Percentiles rank a stretch among this genome's conserved stretches.
Conservation (phyloP, 1,284 basidiomycete species). For the Boletus sp. region DNA sequence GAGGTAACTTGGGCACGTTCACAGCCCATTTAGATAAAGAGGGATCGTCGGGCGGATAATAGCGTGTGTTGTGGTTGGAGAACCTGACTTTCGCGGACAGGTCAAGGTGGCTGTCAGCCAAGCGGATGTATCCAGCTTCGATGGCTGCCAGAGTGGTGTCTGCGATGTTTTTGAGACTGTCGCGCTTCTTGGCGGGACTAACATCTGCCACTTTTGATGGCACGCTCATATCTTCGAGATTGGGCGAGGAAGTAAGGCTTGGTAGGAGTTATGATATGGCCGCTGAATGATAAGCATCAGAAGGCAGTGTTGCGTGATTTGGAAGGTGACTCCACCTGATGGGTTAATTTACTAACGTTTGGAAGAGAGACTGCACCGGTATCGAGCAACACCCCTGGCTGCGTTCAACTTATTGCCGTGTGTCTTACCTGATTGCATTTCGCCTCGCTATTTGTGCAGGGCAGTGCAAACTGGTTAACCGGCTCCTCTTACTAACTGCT, state of each 20-base stretch:
- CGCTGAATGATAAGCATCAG: too few species aligned
- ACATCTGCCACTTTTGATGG: not conserved
- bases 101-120: constrained; percentile 27
- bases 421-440: too few species aligned
- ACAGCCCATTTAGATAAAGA: constrained; percentile 38
- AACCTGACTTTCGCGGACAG: constrained; percentile 32
- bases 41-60: constrained; percentile 39
- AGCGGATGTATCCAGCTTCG: constrained; percentile 25
- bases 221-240: constrained; percentile 1
- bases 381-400: too few species aligned
- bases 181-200: constrained; percentile 7
- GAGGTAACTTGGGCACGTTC: constrained; percentile 10
- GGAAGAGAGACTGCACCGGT: too few species aligned
- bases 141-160: constrained; percentile 31
- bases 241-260: not conserved
- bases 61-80: constrained; percentile 39
- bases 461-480: too few species aligned
- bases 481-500: too few species aligned
- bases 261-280: too few species aligned
- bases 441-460: too few species aligned
- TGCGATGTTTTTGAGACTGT: constrained; percentile 30
- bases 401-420: too few species aligned
- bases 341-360: too few species aligned
- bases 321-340: too few species aligned
- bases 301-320: too few species aligned